Evolutionary conservation across 148 eudicot species (phyloP).

Genomic region (Simmondsia chinensis): DNA sequence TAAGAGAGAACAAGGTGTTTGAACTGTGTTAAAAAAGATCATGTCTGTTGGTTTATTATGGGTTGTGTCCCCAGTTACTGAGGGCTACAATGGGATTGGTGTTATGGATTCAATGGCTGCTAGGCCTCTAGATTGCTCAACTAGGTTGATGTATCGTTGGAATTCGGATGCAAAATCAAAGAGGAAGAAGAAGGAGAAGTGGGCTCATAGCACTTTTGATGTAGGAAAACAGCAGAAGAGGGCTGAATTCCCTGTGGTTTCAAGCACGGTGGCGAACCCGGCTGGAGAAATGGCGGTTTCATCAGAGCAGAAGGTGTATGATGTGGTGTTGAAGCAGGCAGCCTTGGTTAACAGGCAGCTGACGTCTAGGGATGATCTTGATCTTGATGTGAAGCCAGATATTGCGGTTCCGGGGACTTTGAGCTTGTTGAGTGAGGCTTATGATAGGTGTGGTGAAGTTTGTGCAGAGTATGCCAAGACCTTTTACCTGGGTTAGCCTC

Average conservation of each 20-base stretch:
- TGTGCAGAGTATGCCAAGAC: constrained; percentile 90
- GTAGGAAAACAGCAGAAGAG: constrained; percentile 29
- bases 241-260: constrained; percentile 25
- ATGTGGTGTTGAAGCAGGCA: constrained; percentile 91
- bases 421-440: constrained; percentile 64
- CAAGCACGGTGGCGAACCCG: constrained; percentile 67
- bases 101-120: constrained; percentile 31
- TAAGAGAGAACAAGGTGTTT: neutral
- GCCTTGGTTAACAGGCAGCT: constrained; percentile 61
- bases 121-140: constrained; percentile 16
- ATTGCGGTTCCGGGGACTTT: constrained; percentile 60
- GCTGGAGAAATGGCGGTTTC: constrained; percentile 59
- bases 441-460: constrained; percentile 76
- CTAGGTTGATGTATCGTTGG: constrained; percentile 12
- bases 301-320: constrained; percentile 90
- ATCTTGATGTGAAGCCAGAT: constrained; percentile 74
- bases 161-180: constrained; percentile 24
- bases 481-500: constrained; percentile 61
- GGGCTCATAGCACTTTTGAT: constrained; percentile 26
- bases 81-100: constrained; percentile 39
- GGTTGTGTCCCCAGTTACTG: constrained; percentile 66
- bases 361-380: constrained; percentile 35
- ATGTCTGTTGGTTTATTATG: constrained; percentile 78
- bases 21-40: constrained; percentile 8
- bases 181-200: constrained; percentile 28